Conservation (phyloP, 192 early-diverging fungal species). For the Pecoramyces ruminantium region DNA sequence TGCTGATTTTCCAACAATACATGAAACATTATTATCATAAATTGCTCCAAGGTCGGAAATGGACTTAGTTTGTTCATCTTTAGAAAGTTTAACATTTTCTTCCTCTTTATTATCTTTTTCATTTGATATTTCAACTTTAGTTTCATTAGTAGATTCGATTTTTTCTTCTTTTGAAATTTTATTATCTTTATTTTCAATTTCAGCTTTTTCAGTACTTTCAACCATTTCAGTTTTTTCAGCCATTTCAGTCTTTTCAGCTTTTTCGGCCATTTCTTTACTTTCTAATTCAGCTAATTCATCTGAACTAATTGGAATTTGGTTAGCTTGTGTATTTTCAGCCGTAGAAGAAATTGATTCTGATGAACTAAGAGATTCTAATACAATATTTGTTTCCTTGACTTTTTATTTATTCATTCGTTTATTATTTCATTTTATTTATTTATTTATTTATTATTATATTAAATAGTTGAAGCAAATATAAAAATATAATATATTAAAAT, state of each 20-base stretch:
- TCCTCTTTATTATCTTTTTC: not conserved
- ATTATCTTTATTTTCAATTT: not conserved
- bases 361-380: not conserved
- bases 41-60: too few species aligned
- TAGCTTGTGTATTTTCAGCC: not conserved
- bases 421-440: constrained; percentile 1
- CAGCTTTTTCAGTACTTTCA: not conserved
- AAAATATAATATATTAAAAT: too few species aligned
- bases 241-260: not conserved
- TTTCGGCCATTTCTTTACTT: not conserved
- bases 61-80: not conserved
- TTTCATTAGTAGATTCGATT: not conserved
- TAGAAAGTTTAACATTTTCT: not conserved
- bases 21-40: too few species aligned
- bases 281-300: not conserved
- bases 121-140: not conserved
- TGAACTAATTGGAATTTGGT: not conserved
- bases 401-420: not conserved
- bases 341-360: not conserved
- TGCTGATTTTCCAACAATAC: not conserved
- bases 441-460: constrained; percentile 4
- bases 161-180: not conserved
- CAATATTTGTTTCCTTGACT: constrained; percentile 1
- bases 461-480: too few species aligned
- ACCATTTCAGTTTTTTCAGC: not conserved